Conservation (phyloP, 2,329 filamentous ascomycete genomes). For the Hawksworthiomyces lignivorus region DNA sequence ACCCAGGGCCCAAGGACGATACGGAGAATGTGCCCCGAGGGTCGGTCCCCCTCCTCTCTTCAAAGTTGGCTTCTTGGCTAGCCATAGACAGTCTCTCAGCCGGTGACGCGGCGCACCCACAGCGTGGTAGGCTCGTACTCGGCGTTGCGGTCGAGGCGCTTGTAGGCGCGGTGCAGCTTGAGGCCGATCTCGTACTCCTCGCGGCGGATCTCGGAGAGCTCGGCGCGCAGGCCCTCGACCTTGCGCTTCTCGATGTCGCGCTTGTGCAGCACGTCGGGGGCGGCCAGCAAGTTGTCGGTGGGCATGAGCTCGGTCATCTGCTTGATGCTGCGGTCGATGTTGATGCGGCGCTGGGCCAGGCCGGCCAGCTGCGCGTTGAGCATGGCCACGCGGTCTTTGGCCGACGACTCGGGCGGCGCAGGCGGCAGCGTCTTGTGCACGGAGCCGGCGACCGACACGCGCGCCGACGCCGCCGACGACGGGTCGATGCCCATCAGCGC, state of each 20-base stretch:
- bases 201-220: slow-evolving; percentile 64
- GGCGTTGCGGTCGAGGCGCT: slow-evolving; percentile 61
- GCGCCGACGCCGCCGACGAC: slow-evolving; percentile 9
- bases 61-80: too few relatives aligned
- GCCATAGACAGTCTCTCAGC: slow-evolving; percentile 15
- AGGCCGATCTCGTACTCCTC: slow-evolving; percentile 75
- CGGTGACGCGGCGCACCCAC: slow-evolving; percentile 73
- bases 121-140: slow-evolving; percentile 59
- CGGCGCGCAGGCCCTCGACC: slow-evolving; percentile 55
- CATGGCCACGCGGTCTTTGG: slow-evolving; percentile 56
- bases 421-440: slow-evolving; percentile 52
- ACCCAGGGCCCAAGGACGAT: too few relatives aligned
- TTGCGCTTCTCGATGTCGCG: slow-evolving; percentile 54
- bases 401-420: slow-evolving; percentile 50
- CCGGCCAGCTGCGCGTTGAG: slow-evolving; percentile 59
- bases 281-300: slow-evolving; percentile 58
- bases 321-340: slow-evolving; percentile 63
- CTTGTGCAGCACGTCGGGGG: slow-evolving; percentile 52
- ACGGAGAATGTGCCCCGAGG: too few relatives aligned
- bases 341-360: slow-evolving; percentile 59
- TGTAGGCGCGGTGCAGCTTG: slow-evolving; percentile 66
- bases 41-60: too few relatives aligned
- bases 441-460: slow-evolving; percentile 26
- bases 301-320: slow-evolving; percentile 76
- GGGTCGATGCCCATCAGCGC: slow-evolving; percentile 10